Base-by-base conservation (phyloP, 1,284 basidiomycete species). In the Termitomyces sp. region DNA sequence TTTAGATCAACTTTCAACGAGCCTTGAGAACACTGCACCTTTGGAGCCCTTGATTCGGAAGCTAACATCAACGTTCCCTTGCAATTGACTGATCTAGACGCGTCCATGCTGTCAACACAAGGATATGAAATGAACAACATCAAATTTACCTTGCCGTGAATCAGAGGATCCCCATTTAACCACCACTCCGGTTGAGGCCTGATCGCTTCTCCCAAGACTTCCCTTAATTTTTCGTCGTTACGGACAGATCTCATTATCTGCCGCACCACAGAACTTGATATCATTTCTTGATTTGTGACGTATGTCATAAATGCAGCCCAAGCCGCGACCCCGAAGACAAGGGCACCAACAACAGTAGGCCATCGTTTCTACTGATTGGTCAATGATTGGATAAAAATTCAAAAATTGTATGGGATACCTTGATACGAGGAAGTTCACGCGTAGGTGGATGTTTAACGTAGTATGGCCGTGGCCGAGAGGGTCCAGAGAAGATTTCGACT, bases 11-110 rank as follows among this genome's bases (percentile, higher is more conserved):
- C 6, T 8, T 37, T 30, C 41, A 28, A 37, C 6, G 5, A 34
- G 34, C 34, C 21, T 46, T 14, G 24, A 16, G n/a, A 37, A 18
- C n/a, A 24, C 13, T 24, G 3, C 21, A 81, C 86, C 80, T 72
- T 78, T 81, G 37, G 86, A 81, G 0, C 88, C 88, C 60, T 81
- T 84, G 21, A 91, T 69, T 48, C 85, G 76, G 67, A 88, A 86
- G 63, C 84, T 85, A 46, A 91, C 71, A 60, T 91, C 88, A 18
- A 89, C 81, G 55, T 83, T 86, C 1, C 88, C 88, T 62, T 86
- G 83, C 47, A 88, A 71, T 58, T 86, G 80, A 57, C 83, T 84
- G 41, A 90, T 80, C 88, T 89, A 51, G 16, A 45, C 3, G 28
- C 18, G 21, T 26, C n/a, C 38, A 35, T 30, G 18, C 16, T 37